Percentiles rank a stretch among this genome's conserved stretches.
phyloP scores from a whole-genome alignment of 352 stramenopile species.

The Pythium myriotylum region DNA sequence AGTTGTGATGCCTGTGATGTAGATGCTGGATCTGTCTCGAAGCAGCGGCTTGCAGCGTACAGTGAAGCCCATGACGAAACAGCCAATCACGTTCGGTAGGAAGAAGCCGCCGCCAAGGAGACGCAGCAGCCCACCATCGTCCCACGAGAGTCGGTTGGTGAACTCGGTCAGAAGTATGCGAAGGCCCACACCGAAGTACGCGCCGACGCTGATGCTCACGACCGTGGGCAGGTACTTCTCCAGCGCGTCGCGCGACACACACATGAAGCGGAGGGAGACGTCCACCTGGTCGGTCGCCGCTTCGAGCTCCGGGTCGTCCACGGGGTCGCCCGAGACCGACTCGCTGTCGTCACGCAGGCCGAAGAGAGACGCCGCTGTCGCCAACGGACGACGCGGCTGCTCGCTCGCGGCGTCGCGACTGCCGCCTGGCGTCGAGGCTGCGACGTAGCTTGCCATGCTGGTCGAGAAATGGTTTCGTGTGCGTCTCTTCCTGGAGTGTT shows the following conservation, averaged over 20 bases:
- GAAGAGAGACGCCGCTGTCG: slow-evolving; percentile 11
- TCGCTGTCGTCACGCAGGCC: slow-evolving; percentile 12
- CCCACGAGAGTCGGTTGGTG: slow-evolving; percentile 4
- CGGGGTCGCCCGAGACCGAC: slow-evolving; percentile 16
- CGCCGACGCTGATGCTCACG: slow-evolving; percentile 26
- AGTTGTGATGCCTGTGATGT: slow-evolving; percentile 33
- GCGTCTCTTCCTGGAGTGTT: background rate
- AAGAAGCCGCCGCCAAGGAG: slow-evolving; percentile 31
- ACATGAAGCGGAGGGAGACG: slow-evolving; percentile 17
- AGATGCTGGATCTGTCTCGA: slow-evolving; percentile 21
- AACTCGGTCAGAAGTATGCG: slow-evolving; percentile 30
- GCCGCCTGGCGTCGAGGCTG: background rate
- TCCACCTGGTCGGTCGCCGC: slow-evolving; percentile 15
- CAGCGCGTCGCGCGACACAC: slow-evolving; percentile 18
- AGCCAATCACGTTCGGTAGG: slow-evolving; percentile 33
- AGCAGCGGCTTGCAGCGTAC: slow-evolving; percentile 30
- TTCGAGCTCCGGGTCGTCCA: slow-evolving; percentile 24
- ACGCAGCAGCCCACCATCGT: slow-evolving; percentile 8
- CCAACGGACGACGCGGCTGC: slow-evolving; percentile 6
- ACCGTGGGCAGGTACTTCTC: slow-evolving; percentile 22
- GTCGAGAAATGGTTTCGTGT: background rate
- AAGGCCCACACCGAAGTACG: slow-evolving; percentile 26
- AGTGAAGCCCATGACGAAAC: slow-evolving; percentile 34
- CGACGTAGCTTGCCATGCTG: slow-evolving; percentile 5
- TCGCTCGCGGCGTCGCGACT: background rate